A percentile compares a stretch with the other conserved stretches of the same genome.
These are phyloP conservation scores for Colletotrichum cereale DNA, from an alignment of 2,329 filamentous ascomycete genomes.

Conservation along the genomic window DNA sequence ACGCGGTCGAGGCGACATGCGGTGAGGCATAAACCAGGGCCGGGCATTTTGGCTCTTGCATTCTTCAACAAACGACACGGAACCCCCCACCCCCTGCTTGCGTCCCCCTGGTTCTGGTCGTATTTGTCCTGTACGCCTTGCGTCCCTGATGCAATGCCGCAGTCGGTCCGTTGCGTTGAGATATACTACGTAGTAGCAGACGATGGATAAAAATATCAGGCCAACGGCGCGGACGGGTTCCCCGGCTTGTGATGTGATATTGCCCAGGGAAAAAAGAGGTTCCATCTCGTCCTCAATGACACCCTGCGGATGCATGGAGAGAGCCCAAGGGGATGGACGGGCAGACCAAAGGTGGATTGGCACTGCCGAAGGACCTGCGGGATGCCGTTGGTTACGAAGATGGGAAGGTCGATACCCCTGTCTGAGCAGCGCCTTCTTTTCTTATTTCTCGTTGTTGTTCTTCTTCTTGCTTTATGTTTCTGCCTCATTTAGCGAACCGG, in stretches of 20 bases:
- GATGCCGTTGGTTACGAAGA: slow-evolving; percentile 9
- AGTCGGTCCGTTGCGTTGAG: background rate
- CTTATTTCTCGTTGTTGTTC: background rate
- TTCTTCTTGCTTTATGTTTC: background rate
- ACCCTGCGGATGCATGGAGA: slow-evolving; percentile 29
- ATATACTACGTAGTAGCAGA: too few species aligned
- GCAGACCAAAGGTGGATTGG: background rate
- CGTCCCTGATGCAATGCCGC: background rate
- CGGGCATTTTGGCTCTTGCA: slow-evolving; percentile 22
- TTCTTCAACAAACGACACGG: slow-evolving; percentile 11
- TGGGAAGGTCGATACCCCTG: background rate
- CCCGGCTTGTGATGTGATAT: slow-evolving; percentile 12
- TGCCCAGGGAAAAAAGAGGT: background rate
- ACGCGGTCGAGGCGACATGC: slow-evolving; percentile 31
- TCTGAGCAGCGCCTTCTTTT: background rate
- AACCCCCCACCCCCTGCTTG: background rate
- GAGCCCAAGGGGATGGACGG: slow-evolving; percentile 12
- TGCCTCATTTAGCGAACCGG: slow-evolving; percentile 2
- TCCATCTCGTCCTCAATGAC: slow-evolving; percentile 1
- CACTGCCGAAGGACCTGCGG: background rate
- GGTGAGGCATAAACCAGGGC: slow-evolving; percentile 31
- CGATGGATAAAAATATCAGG: slow-evolving; percentile 6
- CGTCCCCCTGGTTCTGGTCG: background rate
- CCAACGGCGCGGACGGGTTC: background rate
- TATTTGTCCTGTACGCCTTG: background rate